Percentiles rank a stretch among this genome's conserved stretches.
Conservation (phyloP, 2,329 filamentous ascomycete species). For the Sordariomycetes sp. region DNA sequence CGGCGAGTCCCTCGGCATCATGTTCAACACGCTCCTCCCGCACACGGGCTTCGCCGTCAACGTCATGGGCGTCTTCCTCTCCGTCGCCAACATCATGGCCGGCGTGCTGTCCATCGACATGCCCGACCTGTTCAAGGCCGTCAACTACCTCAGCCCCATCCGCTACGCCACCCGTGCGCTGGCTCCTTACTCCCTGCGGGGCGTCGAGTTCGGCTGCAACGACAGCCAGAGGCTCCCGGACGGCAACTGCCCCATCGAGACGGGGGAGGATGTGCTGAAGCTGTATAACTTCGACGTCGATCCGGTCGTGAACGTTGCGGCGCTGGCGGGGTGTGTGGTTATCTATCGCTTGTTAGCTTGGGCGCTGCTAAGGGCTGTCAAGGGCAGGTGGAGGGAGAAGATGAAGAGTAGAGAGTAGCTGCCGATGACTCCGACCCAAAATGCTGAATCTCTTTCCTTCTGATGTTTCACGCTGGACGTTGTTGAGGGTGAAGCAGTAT, state of each 20-base stretch:
- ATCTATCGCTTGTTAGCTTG: slow-evolving; percentile 58
- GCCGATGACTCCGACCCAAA: no score
- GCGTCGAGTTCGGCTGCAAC: slow-evolving; percentile 55
- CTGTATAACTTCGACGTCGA: slow-evolving; percentile 59
- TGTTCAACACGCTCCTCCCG: slow-evolving; percentile 68
- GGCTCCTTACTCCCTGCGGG: slow-evolving; percentile 53
- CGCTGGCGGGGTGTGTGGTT: slow-evolving; percentile 53
- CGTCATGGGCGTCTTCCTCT: slow-evolving; percentile 59
- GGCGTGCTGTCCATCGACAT: slow-evolving; percentile 64
- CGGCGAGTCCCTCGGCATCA: slow-evolving; percentile 68
- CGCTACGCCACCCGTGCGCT: slow-evolving; percentile 62
- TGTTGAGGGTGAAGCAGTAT: background rate
- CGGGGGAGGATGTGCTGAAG: slow-evolving; percentile 56
- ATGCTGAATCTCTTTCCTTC: no score
- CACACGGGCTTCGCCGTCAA: slow-evolving; percentile 73
- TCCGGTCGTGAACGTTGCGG: slow-evolving; percentile 51
- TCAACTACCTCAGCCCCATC: slow-evolving; percentile 65
- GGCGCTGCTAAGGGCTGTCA: slow-evolving; percentile 42
- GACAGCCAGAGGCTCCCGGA: slow-evolving; percentile 47
- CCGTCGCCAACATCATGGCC: slow-evolving; percentile 61
- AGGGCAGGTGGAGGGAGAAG: slow-evolving; percentile 39
- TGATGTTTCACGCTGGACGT: background rate
- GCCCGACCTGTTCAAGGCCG: slow-evolving; percentile 52
- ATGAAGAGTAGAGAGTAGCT: slow-evolving; percentile 12
- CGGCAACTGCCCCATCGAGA: slow-evolving; percentile 55